Evolutionary conservation across 2,329 filamentous ascomycete species (phyloP), one percentile per base, ranked within the genome.

Genomic region (Plectosphaerella cucumerina): DNA sequence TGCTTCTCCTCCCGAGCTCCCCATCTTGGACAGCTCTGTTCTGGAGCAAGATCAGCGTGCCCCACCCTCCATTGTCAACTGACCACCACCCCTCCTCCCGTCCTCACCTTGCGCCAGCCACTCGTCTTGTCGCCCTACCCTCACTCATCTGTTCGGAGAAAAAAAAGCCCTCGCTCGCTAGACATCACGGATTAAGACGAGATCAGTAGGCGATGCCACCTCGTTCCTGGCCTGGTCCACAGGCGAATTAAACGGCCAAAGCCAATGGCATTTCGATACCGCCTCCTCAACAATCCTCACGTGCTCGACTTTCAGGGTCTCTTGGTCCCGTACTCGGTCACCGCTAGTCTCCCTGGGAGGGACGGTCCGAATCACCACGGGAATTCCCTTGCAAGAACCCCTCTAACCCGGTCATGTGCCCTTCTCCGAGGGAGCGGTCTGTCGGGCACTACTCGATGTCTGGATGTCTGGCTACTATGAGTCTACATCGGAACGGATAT

Each of bases 41-140:
- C 26, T 31, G 26, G 26, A 31, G 26, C 26, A 31, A 31, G 26
- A 31, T 31, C 26, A 31, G 26, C 26, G 6, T 31, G 26, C 50
- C 46, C 54, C 50, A 50, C 53, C 50, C 49, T 49, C 37, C 48
- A 43, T 31, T 18, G 33, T 55, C 53, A 55, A 56, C 53, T 48
- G 54, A 55, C 50, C 50, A 42, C 44, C 52, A 53, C 54, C 52
- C 53, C 43, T 47, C 39, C 42, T 49, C 48, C 50, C 4, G 45
- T 46, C 49, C 35, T 39, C 17, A 17, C 17, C 35, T 39, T 20
- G 39, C 39, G 18, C 39, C 39, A 42, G 39, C 39, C 39, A 42
- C 39, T 42, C 39, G 39, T 20, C 39, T 42, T 42, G n/a, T 42
- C 39, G 10, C 39, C 17, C n/a, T 18, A 5, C 39, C 17, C n/a